Conservation (phyloP, 2,329 filamentous ascomycete species). For the Orbilia javanica region DNA sequence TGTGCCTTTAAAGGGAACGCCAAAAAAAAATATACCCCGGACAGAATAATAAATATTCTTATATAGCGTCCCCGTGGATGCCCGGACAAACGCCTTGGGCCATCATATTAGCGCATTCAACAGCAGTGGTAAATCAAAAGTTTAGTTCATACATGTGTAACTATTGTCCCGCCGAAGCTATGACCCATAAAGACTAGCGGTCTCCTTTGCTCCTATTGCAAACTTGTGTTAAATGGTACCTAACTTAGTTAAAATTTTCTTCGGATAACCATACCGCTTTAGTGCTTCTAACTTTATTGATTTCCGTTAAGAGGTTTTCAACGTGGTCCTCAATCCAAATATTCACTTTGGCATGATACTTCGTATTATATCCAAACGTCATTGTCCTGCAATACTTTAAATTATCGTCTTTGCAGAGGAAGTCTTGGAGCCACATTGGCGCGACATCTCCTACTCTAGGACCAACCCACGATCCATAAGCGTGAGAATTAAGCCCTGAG, state of each 20-base stretch:
- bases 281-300: conserved; percentile 27
- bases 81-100: conserved; percentile 2
- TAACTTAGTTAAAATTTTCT: neutral
- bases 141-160: conserved; percentile 42
- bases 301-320: conserved; percentile 43
- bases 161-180: conserved; percentile 37
- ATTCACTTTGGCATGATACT: conserved; percentile 25
- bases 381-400: conserved; percentile 55
- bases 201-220: conserved; percentile 22
- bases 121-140: neutral
- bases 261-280: conserved; percentile 33
- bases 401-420: conserved; percentile 35
- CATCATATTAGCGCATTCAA: neutral
- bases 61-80: neutral
- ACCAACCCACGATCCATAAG: conserved; percentile 58
- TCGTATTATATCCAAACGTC: conserved; percentile 59
- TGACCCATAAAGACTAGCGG: conserved; percentile 38
- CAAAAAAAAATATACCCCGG: conserved; percentile 22
- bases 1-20: conserved; percentile 31
- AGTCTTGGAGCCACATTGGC: conserved; percentile 60
- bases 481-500: conserved; percentile 58
- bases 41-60: conserved; percentile 31
- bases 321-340: conserved; percentile 43
- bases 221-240: neutral
- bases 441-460: neutral